Base-by-base conservation (phyloP, 257 asterid genomes). In the Scutellaria barbata region DNA sequence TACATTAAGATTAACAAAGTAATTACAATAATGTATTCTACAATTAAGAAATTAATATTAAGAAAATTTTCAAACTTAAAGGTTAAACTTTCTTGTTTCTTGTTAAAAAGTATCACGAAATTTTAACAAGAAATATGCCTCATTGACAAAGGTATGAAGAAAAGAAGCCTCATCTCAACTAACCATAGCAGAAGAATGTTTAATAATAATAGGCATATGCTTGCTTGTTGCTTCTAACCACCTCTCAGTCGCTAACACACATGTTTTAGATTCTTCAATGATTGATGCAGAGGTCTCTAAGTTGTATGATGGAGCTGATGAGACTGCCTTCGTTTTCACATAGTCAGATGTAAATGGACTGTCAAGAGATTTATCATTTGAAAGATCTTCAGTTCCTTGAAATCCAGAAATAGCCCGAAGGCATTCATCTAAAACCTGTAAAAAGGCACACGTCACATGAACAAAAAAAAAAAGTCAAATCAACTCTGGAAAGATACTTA, bases 401-500 rank as follows among this genome's bases (percentile, higher is more conserved):
- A 93, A 93, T 70, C 92, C 95, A 72, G 97, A 89, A 56, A 89
- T 83, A 52, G 98, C 98, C 76, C 98, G 98, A 76, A 93, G 95
- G 78, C 90, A 85, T 82, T 90, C 96, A 85, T 93, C 98, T 81
- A 93, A 76, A 77, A 90, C 88, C 98, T 93, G 90, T 63, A 79
- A 61, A 80, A 66, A 62, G 55, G 47, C 63, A 17, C 72, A 79
- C 41, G 37, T 53, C 18, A 63, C 58, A 60, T 56, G 66, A 72
- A n/a, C 41, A 54, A 63, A 71, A 56, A 1, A 48, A 25, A 53
- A 1, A 20, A 54, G 47, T 62, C 53, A 64, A 57, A 22, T 60
- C 33, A 71, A 56, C 67, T 63, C 60, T 46, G 66, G 13, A 41
- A 64, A 68, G 63, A 56, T 47, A 13, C 41, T 22, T 37, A 30